Evolutionary conservation across 2,329 filamentous ascomycete genomes (phyloP).

Genomic region (Aspergillus caelatus): DNA sequence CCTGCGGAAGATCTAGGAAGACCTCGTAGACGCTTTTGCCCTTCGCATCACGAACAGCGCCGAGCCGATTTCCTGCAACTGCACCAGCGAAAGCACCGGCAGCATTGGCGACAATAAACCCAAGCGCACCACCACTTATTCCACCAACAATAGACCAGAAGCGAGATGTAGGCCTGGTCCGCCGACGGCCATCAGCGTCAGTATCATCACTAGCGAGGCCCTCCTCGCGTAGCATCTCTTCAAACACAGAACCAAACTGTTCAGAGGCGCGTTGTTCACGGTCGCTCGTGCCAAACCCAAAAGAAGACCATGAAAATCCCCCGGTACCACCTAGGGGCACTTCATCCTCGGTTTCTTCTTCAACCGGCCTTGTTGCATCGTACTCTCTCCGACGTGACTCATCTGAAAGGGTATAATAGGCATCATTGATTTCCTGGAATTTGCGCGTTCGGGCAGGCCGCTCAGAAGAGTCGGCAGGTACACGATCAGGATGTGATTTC

Average conservation of each 20-base stretch:
- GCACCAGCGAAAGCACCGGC: constrained; percentile 86
- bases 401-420: constrained; percentile 90
- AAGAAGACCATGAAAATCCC: constrained; percentile 77
- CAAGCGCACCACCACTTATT: constrained; percentile 82
- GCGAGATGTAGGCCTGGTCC: constrained; percentile 60
- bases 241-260: constrained; percentile 86
- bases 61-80: constrained; percentile 89
- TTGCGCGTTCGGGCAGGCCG: constrained; percentile 78
- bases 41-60: constrained; percentile 82
- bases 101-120: constrained; percentile 93
- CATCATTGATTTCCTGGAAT: constrained; percentile 91
- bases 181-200: constrained; percentile 50
- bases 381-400: constrained; percentile 76
- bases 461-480: constrained; percentile 80
- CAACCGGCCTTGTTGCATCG: constrained; percentile 66
- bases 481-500: constrained; percentile 91
- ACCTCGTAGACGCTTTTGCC: constrained; percentile 95
- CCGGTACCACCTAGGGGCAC: constrained; percentile 47
- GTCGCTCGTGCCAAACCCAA: constrained; percentile 57
- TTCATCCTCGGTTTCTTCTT: constrained; percentile 52
- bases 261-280: constrained; percentile 55
- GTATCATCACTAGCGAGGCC: constrained; percentile 72
- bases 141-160: constrained; percentile 90
- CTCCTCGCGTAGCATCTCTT: constrained; percentile 88
- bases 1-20: constrained; percentile 81